Conservation (phyloP, 768 basidiomycete species). For the Mycena amicta region DNA sequence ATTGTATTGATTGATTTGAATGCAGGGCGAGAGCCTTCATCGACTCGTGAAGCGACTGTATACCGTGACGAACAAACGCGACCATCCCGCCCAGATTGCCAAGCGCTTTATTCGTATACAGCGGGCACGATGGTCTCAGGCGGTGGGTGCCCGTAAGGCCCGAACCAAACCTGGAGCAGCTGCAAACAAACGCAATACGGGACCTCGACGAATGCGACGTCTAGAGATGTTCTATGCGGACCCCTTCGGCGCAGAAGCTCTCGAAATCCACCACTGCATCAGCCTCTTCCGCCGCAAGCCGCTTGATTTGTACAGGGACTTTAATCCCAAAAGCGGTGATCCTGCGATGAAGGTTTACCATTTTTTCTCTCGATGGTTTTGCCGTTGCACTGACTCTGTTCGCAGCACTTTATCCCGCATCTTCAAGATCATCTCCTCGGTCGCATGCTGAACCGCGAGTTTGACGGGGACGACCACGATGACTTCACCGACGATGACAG, state of each 20-base stretch:
- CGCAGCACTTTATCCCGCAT: constrained; percentile 32
- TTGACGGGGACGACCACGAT: constrained; percentile 32
- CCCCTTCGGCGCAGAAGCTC: constrained; percentile 4
- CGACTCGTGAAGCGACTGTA: constrained; percentile 40
- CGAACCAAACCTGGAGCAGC: not conserved
- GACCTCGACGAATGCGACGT: constrained; percentile 2
- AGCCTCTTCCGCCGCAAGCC: constrained; percentile 23
- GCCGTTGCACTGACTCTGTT: not conserved
- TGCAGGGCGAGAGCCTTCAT: constrained; percentile 43
- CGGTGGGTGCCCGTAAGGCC: not conserved
- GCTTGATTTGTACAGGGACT: constrained; percentile 20
- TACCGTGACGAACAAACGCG: constrained; percentile 35
- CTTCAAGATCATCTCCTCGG: constrained; percentile 39
- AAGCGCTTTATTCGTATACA: constrained; percentile 11
- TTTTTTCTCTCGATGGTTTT: not conserved
- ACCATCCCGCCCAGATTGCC: constrained; percentile 32
- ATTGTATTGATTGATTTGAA: too few species aligned
- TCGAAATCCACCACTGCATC: constrained; percentile 21
- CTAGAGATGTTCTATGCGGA: constrained; percentile 3
- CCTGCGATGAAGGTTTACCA: constrained; percentile 25
- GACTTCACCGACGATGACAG: constrained; percentile 25
- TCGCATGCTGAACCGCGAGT: constrained; percentile 26
- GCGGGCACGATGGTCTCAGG: not conserved
- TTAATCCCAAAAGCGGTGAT: constrained; percentile 5
- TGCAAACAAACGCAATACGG: not conserved